Evolutionary conservation across 495 filamentous ascomycete species (phyloP).

Genomic region (Penicillium alfredii): DNA sequence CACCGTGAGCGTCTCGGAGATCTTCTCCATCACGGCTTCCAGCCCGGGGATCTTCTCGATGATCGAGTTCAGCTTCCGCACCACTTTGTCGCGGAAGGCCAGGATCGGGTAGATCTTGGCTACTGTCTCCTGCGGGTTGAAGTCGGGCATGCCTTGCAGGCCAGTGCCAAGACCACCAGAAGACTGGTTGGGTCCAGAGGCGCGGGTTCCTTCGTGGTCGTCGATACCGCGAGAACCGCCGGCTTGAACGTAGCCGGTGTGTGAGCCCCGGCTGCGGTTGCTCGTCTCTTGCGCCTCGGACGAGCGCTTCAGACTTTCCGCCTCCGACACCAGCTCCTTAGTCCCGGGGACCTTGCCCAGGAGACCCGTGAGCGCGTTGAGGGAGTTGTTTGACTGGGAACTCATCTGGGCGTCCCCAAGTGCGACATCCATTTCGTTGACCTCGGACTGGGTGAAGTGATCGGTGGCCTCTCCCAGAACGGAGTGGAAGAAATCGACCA

Average conservation of each 20-base stretch:
- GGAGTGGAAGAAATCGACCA: conserved; percentile 93
- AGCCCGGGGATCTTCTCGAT: conserved; percentile 92
- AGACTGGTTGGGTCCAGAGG: conserved; percentile 10
- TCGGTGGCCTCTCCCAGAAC: conserved; percentile 95
- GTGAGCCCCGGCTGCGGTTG: conserved; percentile 39
- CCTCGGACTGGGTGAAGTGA: conserved; percentile 91
- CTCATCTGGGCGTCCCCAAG: conserved; percentile 55
- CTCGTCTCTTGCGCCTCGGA: conserved; percentile 69
- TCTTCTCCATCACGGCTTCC: conserved; percentile 77
- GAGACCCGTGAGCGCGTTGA: conserved; percentile 59
- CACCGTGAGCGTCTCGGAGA: conserved; percentile 82
- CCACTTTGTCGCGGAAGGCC: conserved; percentile 88
- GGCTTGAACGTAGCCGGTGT: conserved; percentile 26
- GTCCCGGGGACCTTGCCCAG: conserved; percentile 75
- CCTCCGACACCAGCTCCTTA: conserved; percentile 69
- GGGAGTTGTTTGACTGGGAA: conserved; percentile 38
- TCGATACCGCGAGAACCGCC: conserved; percentile 7
- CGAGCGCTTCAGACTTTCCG: conserved; percentile 63
- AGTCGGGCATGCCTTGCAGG: conserved; percentile 67
- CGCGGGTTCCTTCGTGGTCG: conserved; percentile 13
- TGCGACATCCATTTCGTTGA: conserved; percentile 79
- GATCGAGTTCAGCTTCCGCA: conserved; percentile 70
- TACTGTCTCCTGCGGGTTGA: conserved; percentile 77
- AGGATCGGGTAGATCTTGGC: conserved; percentile 91
- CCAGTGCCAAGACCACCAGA: conserved; percentile 42